Evolutionary conservation across 768 basidiomycete genomes (phyloP), one percentile per base, ranked within the genome.

Genomic region (Kwoniella dendrophila): DNA sequence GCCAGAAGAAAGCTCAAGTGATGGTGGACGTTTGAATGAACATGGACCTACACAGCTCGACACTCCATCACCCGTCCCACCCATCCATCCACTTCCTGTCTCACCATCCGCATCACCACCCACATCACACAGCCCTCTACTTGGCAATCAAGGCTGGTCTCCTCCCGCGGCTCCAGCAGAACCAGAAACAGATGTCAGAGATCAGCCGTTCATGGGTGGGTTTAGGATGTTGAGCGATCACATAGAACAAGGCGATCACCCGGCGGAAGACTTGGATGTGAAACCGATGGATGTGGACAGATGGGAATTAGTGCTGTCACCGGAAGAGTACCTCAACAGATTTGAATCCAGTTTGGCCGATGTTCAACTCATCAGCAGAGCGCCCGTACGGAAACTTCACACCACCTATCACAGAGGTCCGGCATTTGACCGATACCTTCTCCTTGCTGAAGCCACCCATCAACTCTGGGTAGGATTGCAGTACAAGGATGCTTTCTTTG

Each of bases 251-350:
- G 38, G 38, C 14, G 20, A 40, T n/a, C 14, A 40, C 38, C 27
- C 20, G 27, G 2, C 33, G 22, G 32, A 52, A 1, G 50, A 30
- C 14, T 20, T 52, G 22, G 30, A 34, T 2, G 16, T 11, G 18
- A 27, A 52, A 30, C 57, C 57, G 2, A 50, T 40, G 30, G 63
- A 64, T 54, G 63, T 64, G 11, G 63, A 64, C 38, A 33, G 56
- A 14, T 64, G 63, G 63, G 63, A 64, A 49, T 20, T 64, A 22
- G 48, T 53, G 30, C 40, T 64, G 16, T 59, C 63, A 30, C 63
- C 63, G 4, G 41, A 26, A 6, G 50, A 59, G 32, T 60, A 60
- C 33, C n/a, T 30, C 6, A n/a, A 43, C 26, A 49, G 59, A 22
- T 60, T 64, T 50, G 30, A 47, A 18, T 34, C 47, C 33, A 53